Evolutionary conservation across 2,329 filamentous ascomycete genomes (phyloP).

Genomic region (Nannizzia gypsea): DNA sequence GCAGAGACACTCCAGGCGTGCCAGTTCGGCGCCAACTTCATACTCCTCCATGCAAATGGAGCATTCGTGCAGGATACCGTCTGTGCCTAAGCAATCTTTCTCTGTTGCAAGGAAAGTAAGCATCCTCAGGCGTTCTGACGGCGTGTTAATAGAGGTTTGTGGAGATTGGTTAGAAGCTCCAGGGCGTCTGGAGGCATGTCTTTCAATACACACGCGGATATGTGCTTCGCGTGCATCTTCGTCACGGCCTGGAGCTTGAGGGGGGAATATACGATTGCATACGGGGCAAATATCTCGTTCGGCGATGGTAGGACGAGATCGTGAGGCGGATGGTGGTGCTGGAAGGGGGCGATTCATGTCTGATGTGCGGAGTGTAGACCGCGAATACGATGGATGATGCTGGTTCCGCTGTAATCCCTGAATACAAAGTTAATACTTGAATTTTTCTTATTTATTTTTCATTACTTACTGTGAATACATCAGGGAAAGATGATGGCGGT

Average conservation of each 20-base stretch:
- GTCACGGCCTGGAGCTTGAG: slow-evolving; percentile 26
- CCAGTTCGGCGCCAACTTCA: slow-evolving; percentile 47
- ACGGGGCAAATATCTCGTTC: slow-evolving; percentile 39
- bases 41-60: slow-evolving; percentile 56
- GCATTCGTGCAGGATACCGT: slow-evolving; percentile 46
- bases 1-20: slow-evolving; percentile 50
- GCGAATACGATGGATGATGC: background rate
- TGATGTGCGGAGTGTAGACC: background rate
- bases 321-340: slow-evolving; percentile 10
- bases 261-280: slow-evolving; percentile 31
- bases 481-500: slow-evolving; percentile 12
- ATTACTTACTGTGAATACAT: slow-evolving; percentile 2
- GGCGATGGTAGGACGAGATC: slow-evolving; percentile 20
- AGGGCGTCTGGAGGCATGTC: slow-evolving; percentile 17
- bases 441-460: background rate
- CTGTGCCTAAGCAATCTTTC: slow-evolving; percentile 48
- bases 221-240: slow-evolving; percentile 35
- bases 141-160: background rate
- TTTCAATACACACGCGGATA: slow-evolving; percentile 35
- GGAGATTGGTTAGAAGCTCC: slow-evolving; percentile 3
- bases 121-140: slow-evolving; percentile 24
- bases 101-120: slow-evolving; percentile 46
- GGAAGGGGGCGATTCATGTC: slow-evolving; percentile 12
- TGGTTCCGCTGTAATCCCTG: slow-evolving; percentile 5
- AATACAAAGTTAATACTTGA: background rate